phyloP scores from a whole-genome alignment of 1,284 basidiomycete species.

The Cutaneotrichosporon curvatum region DNA sequence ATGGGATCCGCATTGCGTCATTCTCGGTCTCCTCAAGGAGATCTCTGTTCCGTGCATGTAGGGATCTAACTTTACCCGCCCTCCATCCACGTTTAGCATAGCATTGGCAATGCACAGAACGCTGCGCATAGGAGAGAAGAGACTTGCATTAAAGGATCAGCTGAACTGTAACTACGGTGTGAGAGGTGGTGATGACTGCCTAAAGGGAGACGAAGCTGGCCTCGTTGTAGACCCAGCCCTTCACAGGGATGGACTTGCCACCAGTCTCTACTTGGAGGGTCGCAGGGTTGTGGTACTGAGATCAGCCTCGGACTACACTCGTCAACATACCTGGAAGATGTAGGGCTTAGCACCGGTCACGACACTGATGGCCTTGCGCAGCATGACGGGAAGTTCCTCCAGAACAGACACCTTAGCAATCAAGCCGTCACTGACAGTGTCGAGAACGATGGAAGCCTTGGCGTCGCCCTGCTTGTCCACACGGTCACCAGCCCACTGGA shows the following conservation, averaged over 20 bases:
- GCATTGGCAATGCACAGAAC: no score
- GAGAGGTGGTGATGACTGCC: no score
- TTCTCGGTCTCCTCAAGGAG: no score
- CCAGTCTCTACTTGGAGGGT: conserved; percentile 60
- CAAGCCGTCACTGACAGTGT: conserved; percentile 57
- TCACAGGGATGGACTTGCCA: conserved; percentile 48
- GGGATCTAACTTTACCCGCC: no score
- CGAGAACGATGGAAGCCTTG: conserved; percentile 56
- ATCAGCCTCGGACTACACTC: not conserved
- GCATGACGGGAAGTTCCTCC: conserved; percentile 86
- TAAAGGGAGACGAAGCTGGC: conserved; percentile 74
- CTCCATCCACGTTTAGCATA: no score
- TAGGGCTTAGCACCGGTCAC: conserved; percentile 51
- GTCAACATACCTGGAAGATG: conserved; percentile 47
- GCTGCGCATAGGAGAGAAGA: no score
- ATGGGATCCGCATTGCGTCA: no score
- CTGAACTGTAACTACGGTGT: no score
- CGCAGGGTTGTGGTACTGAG: conserved; percentile 70
- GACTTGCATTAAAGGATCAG: no score
- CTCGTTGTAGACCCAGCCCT: conserved; percentile 76
- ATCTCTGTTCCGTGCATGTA: no score
- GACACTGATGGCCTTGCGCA: conserved; percentile 49
- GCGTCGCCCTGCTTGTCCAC: conserved; percentile 47
- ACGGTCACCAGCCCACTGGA: conserved; percentile 71
- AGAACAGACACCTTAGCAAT: conserved; percentile 96